Percentiles rank a stretch among this genome's conserved stretches.
Conservation (phyloP, 192 early-diverging fungal genomes). For the Chytriomyces confervae region DNA sequence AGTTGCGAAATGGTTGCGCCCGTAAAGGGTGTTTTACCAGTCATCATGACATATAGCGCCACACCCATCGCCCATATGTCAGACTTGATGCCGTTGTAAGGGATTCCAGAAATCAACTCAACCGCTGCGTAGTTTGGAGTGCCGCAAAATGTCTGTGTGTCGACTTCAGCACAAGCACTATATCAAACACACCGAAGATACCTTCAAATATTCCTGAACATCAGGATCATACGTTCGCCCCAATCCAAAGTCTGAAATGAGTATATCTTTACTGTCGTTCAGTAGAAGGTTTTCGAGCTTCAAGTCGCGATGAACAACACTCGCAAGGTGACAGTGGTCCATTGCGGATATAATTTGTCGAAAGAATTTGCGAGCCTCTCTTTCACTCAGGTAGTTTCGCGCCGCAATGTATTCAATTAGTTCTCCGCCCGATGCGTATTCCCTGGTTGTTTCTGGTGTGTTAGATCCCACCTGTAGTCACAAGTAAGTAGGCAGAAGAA, state of each 20-base stretch:
- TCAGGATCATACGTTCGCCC: constrained; percentile 56
- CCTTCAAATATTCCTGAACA: constrained; percentile 59
- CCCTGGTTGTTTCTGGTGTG: constrained; percentile 48
- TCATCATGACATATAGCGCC: constrained; percentile 66
- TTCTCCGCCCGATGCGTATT: constrained; percentile 66
- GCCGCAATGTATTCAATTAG: constrained; percentile 64
- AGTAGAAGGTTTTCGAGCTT: constrained; percentile 66
- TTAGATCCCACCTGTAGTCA: background rate
- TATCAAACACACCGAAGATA: constrained; percentile 5
- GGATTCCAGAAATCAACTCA: constrained; percentile 67
- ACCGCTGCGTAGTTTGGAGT: constrained; percentile 72
- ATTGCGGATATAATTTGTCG: constrained; percentile 68
- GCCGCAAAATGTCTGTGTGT: constrained; percentile 64
- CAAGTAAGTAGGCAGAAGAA: background rate
- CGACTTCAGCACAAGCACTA: background rate
- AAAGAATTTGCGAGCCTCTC: constrained; percentile 63
- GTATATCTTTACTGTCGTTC: constrained; percentile 53
- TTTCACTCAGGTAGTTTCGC: constrained; percentile 53
- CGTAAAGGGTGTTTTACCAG: constrained; percentile 61
- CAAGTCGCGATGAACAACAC: constrained; percentile 67
- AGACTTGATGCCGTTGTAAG: constrained; percentile 65
- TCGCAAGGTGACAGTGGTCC: constrained; percentile 68
- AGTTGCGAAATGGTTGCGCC: constrained; percentile 59
- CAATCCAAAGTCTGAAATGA: constrained; percentile 69
- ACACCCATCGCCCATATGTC: constrained; percentile 75